These are phyloP conservation scores for Viola pubescens DNA, from an alignment of 441 rosid genomes.

Conservation along the genomic window DNA sequence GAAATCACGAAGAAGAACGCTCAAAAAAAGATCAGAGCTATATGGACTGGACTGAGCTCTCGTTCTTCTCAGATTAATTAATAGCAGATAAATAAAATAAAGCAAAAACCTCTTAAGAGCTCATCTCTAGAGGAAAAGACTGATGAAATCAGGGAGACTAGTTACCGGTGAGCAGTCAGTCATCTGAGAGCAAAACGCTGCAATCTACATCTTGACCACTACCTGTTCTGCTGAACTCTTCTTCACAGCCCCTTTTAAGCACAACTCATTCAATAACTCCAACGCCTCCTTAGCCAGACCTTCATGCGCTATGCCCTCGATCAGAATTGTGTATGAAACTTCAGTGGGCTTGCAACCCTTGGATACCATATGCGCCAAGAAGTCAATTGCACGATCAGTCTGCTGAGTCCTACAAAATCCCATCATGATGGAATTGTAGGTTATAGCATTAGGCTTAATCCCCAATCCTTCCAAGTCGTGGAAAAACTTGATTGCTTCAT, in stretches of 20 bases:
- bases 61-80: too few relatives aligned
- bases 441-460: constrained; percentile 48
- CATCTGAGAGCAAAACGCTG: constrained; percentile 2
- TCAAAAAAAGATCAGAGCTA: too few relatives aligned
- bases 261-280: constrained; percentile 55
- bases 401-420: constrained; percentile 67
- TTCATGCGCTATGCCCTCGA: constrained; percentile 74
- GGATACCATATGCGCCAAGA: constrained; percentile 66
- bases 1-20: too few relatives aligned
- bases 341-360: constrained; percentile 74
- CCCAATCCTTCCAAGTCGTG: constrained; percentile 67
- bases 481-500: constrained; percentile 63
- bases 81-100: too few relatives aligned
- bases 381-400: constrained; percentile 74
- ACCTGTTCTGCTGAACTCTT: constrained; percentile 66
- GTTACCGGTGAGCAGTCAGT: constrained; percentile 16
- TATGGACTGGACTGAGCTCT: too few relatives aligned
- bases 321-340: constrained; percentile 62
- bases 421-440: constrained; percentile 62
- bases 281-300: constrained; percentile 80
- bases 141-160: constrained; percentile 12
- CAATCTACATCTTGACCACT: constrained; percentile 52
- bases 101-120: too few relatives aligned
- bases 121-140: constrained; percentile 3
- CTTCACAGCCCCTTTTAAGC: constrained; percentile 56